Evolutionary conservation across 305 asterid genomes (phyloP).

Genomic region (Fraxinus latifolia): DNA sequence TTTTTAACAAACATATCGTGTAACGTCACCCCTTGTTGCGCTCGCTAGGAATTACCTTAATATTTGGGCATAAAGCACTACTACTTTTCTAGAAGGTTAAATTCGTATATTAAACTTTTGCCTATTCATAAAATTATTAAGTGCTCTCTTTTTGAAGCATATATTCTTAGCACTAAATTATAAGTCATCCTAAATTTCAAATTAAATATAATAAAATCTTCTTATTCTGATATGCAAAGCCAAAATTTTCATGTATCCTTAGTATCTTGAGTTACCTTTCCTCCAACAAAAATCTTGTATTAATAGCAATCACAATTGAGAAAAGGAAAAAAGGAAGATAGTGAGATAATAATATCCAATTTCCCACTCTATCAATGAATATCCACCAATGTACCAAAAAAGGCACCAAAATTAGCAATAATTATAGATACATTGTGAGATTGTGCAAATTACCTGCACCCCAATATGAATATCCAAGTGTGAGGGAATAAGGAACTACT

Average conservation of each 20-base stretch:
- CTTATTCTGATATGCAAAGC: background rate
- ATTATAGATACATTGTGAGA: background rate
- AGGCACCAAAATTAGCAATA: background rate
- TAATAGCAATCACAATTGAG: background rate
- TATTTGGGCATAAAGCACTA: background rate
- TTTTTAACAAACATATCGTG: too few species aligned
- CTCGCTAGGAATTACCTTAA: background rate
- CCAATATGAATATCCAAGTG: slow-evolving; percentile 90
- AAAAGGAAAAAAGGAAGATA: background rate
- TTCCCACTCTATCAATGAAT: background rate
- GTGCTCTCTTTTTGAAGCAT: background rate
- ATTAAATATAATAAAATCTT: too few species aligned
- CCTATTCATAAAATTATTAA: background rate
- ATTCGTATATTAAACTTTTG: background rate
- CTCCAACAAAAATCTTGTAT: background rate
- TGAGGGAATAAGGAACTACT: slow-evolving; percentile 66
- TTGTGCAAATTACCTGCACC: slow-evolving; percentile 53
- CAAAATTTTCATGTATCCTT: background rate
- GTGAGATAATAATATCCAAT: background rate
- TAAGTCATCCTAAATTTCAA: background rate
- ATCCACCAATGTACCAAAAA: background rate
- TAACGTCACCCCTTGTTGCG: background rate
- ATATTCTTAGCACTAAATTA: background rate
- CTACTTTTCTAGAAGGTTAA: background rate
- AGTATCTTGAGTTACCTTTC: background rate